phyloP scores from a whole-genome alignment of 371 early-diverging fungal species.

The Mortierella sp. region DNA sequence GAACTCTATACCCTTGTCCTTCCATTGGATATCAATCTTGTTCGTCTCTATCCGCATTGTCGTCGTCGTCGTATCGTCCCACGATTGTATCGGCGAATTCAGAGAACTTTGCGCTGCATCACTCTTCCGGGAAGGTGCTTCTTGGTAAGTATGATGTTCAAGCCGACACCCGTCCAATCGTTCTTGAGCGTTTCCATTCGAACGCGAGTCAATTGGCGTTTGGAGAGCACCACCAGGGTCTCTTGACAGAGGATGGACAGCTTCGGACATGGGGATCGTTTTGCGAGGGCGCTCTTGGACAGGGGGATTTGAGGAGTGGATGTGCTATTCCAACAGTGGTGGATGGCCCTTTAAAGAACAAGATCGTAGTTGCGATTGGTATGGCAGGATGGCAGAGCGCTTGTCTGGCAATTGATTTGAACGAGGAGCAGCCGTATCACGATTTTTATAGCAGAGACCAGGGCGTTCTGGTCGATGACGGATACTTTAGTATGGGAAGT shows the following conservation, averaged over 20 bases:
- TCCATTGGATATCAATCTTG: no score
- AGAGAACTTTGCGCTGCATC: constrained; percentile 36
- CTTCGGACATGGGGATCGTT: constrained; percentile 46
- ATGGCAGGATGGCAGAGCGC: constrained; percentile 50
- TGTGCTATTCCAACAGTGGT: constrained; percentile 38
- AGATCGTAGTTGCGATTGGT: constrained; percentile 33
- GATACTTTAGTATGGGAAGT: constrained; percentile 24
- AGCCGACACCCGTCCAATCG: constrained; percentile 14
- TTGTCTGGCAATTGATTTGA: constrained; percentile 47
- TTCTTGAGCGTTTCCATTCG: constrained; percentile 29
- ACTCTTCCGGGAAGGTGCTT: constrained; percentile 35
- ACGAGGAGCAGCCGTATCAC: constrained; percentile 9
- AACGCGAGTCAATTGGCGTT: constrained; percentile 35
- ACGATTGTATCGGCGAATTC: constrained; percentile 33
- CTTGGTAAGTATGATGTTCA: constrained; percentile 32
- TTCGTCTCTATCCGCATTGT: background rate
- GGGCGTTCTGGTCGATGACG: constrained; percentile 18
- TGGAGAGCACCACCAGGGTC: constrained; percentile 45
- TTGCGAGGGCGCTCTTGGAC: constrained; percentile 39
- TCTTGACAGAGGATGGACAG: constrained; percentile 46
- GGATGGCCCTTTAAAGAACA: constrained; percentile 32
- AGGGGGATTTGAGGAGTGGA: constrained; percentile 27
- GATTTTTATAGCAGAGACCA: background rate
- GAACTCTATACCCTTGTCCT: background rate
- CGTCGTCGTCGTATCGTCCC: constrained; percentile 18